Percentiles rank a stretch among this genome's conserved stretches.
Conservation (phyloP, 2,329 filamentous ascomycete species). For the Cercospora janseana region DNA sequence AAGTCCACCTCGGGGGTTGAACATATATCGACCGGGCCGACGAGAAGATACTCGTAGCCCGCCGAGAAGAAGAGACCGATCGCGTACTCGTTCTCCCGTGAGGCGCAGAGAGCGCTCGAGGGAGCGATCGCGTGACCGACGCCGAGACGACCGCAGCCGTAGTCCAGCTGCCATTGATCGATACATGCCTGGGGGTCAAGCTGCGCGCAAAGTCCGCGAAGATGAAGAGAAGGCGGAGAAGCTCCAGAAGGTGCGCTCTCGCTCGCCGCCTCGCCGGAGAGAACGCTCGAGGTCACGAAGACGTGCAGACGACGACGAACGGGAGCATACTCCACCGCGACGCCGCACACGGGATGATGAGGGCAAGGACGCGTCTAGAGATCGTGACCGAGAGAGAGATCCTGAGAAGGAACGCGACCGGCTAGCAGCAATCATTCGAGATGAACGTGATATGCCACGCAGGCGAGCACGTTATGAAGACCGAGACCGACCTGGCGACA, state of each 20-base stretch:
- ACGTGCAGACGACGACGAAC: slow-evolving; percentile 30
- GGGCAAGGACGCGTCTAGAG: slow-evolving; percentile 23
- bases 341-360: slow-evolving; percentile 20
- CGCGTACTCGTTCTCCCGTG: slow-evolving; percentile 26
- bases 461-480: slow-evolving; percentile 22
- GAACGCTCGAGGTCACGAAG: slow-evolving; percentile 25
- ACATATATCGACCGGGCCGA: slow-evolving; percentile 23
- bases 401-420: slow-evolving; percentile 13
- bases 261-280: slow-evolving; percentile 12
- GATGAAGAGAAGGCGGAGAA: slow-evolving; percentile 21
- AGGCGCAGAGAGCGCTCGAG: slow-evolving; percentile 19
- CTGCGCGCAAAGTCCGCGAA: slow-evolving; percentile 16
- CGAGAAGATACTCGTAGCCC: slow-evolving; percentile 31
- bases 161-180: slow-evolving; percentile 41
- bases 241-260: slow-evolving; percentile 5
- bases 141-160: slow-evolving; percentile 29
- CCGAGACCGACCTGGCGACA: slow-evolving; percentile 33
- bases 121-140: slow-evolving; percentile 21
- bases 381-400: slow-evolving; percentile 24
- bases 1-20: slow-evolving; percentile 19
- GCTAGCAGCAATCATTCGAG: slow-evolving; percentile 19
- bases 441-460: slow-evolving; percentile 20
- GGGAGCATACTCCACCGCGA: slow-evolving; percentile 7
- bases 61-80: slow-evolving; percentile 23
- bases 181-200: slow-evolving; percentile 40